Base-by-base conservation (phyloP, 768 basidiomycete genomes). In the Trametopsis cervina region DNA sequence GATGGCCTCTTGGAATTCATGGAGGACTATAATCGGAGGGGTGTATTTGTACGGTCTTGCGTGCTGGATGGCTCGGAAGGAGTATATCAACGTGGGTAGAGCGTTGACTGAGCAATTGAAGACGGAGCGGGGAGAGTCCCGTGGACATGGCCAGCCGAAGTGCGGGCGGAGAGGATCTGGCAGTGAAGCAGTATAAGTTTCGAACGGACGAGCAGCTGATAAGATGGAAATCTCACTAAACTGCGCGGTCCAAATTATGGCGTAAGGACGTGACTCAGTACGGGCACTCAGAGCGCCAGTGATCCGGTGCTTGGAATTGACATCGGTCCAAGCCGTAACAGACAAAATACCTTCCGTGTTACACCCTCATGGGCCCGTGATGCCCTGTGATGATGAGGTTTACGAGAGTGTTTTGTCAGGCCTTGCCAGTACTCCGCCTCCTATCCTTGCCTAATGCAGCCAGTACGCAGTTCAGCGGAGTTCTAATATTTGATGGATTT, bases 1-100 rank as follows among this genome's bases (percentile, higher is more conserved):
- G 67, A 51, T 40, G 67, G 66, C 54, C 66, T 68, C 50, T 62
- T 64, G 44, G 59, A 62, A 56, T 71, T 69, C 69, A 71, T 71
- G 44, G 47, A 24, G 39, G n/a, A n/a, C n/a, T n/a, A n/a, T n/a
- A n/a, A n/a, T n/a, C n/a, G n/a, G n/a, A n/a, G n/a, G n/a, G 29
- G 7, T 7, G 29, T 33, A 33, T 33, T 33, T 33, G 29, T 33
- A 43, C 25, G 50, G 46, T 52, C 47, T 52, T 50, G 50, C 49
- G 49, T 40, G 45, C 49, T 47, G 51, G 26, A 43, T 27, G 41
- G 48, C 46, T 38, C 49, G 27, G 45, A 54, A 43, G 51, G 43
- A 49, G 27, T 38, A 44, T 38, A 51, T 47, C 43, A 53, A 50
- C 51, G 56, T 50, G 55, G 55, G 51, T 48, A 56, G 52, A 52